These are phyloP conservation scores for Ampelocalamus luodianensis DNA, from an alignment of 176 grass and related monocot species.

Conservation along the genomic window DNA sequence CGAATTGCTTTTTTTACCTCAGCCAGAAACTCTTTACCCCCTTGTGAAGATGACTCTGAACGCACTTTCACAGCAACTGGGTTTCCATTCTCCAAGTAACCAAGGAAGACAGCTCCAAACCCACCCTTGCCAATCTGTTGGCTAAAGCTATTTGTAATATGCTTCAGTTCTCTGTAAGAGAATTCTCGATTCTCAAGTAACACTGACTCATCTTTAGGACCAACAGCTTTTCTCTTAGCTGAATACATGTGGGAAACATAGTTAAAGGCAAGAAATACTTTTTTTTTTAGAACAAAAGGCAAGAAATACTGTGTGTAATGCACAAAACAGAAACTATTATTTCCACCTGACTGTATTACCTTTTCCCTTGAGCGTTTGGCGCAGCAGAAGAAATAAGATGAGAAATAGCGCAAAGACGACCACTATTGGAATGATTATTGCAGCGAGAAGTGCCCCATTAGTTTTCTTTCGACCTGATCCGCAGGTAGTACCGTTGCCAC, in stretches of 20 bases:
- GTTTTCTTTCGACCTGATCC: slow-evolving; percentile 36
- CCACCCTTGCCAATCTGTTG: slow-evolving; percentile 66
- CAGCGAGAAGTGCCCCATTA: slow-evolving; percentile 24
- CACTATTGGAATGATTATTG: slow-evolving; percentile 29
- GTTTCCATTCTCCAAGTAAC: slow-evolving; percentile 53
- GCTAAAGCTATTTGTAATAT: slow-evolving; percentile 62
- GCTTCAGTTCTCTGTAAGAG: slow-evolving; percentile 58
- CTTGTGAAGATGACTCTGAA: slow-evolving; percentile 51
- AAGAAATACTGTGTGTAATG: background rate
- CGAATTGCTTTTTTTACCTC: slow-evolving; percentile 58
- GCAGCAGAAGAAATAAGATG: slow-evolving; percentile 21
- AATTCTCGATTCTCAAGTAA: slow-evolving; percentile 56
- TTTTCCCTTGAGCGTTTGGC: slow-evolving; percentile 14
- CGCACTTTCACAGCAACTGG: slow-evolving; percentile 69
- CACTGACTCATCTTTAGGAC: slow-evolving; percentile 11
- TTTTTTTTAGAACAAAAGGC: background rate
- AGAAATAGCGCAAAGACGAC: slow-evolving; percentile 21
- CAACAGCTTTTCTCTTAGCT: slow-evolving; percentile 34
- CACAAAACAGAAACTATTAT: background rate
- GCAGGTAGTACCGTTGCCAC: slow-evolving; percentile 18
- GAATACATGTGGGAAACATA: background rate
- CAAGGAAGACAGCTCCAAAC: slow-evolving; percentile 67
- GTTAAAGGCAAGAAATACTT: background rate
- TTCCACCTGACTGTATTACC: slow-evolving; percentile 26
- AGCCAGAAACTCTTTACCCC: slow-evolving; percentile 56